phyloP scores from a whole-genome alignment of 1,284 basidiomycete genomes.

The Pseudomicrostroma phylloplanum region DNA sequence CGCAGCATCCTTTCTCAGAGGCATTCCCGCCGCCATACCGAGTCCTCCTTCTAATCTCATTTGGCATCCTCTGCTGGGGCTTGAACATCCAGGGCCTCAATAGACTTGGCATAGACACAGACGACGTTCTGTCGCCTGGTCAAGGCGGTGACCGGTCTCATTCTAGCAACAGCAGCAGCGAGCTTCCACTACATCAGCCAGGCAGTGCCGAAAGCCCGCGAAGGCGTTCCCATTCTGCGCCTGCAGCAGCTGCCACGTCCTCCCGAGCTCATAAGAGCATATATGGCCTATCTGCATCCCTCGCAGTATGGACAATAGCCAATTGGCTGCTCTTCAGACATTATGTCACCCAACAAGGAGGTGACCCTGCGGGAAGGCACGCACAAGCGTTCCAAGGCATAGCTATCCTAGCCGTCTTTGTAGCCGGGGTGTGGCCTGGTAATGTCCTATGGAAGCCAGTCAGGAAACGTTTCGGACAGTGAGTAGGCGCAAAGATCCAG shows the following conservation, averaged over 20 bases:
- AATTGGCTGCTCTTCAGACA: slow-evolving; percentile 21
- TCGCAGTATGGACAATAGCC: slow-evolving; percentile 6
- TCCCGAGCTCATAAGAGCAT: background rate
- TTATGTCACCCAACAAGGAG: slow-evolving; percentile 28
- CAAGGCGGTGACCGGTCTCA: slow-evolving; percentile 15
- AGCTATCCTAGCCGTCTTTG: slow-evolving; percentile 24
- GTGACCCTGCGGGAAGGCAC: slow-evolving; percentile 32
- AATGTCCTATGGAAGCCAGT: slow-evolving; percentile 26
- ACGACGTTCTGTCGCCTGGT: slow-evolving; percentile 19
- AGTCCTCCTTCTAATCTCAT: slow-evolving; percentile 38
- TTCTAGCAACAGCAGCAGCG: background rate
- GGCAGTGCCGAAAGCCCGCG: slow-evolving; percentile 12
- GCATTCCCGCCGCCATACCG: slow-evolving; percentile 45
- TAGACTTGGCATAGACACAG: slow-evolving; percentile 32
- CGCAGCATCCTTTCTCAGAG: slow-evolving; percentile 24
- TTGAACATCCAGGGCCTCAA: slow-evolving; percentile 29
- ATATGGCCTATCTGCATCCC: slow-evolving; percentile 5
- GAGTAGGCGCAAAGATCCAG: background rate
- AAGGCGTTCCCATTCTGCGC: slow-evolving; percentile 4
- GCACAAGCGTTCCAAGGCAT: slow-evolving; percentile 42
- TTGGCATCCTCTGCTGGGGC: slow-evolving; percentile 37
- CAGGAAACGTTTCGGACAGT: slow-evolving; percentile 24
- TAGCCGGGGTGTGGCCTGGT: slow-evolving; percentile 35
- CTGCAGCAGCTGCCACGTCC: slow-evolving; percentile 9
- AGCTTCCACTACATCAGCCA: slow-evolving; percentile 11